Evolutionary conservation across 2,329 filamentous ascomycete genomes (phyloP), one percentile per base, ranked within the genome.

Genomic region (Fusarium napiforme): DNA sequence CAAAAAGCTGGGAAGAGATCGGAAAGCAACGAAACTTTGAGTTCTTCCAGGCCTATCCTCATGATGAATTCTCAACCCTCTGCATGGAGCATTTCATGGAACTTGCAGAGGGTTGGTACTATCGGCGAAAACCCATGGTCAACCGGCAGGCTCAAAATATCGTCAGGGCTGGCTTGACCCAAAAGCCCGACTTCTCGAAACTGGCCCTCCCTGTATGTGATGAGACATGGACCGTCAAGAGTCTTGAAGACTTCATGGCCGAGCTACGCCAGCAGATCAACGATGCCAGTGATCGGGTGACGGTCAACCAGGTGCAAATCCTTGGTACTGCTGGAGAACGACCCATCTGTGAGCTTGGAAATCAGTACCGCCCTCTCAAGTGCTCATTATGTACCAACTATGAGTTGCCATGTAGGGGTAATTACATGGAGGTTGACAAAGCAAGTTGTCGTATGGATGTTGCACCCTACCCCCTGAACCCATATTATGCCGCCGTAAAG

Each of bases 1-100:
- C 58, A 12, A 36, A 21, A 21, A 23, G 52, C 14, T 55, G 57
- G 62, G 49, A 57, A 16, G 50, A 53, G 18, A 36, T 43, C 7
- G 52, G 45, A 26, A 28, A 23, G 36, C 19, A 55, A 26, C 45
- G 30, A 16, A 46, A 23, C 32, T 47, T 75, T 15, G 70, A 75
- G 34, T 65, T 59, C 55, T 74, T 71, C 46, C 73, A 71, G 26
- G 73, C 67, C 32, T 74, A 74, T 53, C 73, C 73, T 47, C 73
- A 75, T 23, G 65, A 73, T 42, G 67, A 40, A 21, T n/a, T 46
- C 26, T 59, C 73, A 28, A 71, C 73, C n/a, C 60, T 75, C 34
- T 75, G 73, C 10, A 32, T 39, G 11, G 12, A 10, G 14, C 73
- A 75, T 39, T 73, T 75, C 14, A 34, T 69, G n/a, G 16, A 36